These are phyloP conservation scores for Firmiana major DNA, from an alignment of 345 rosid species.

Conservation along the genomic window DNA sequence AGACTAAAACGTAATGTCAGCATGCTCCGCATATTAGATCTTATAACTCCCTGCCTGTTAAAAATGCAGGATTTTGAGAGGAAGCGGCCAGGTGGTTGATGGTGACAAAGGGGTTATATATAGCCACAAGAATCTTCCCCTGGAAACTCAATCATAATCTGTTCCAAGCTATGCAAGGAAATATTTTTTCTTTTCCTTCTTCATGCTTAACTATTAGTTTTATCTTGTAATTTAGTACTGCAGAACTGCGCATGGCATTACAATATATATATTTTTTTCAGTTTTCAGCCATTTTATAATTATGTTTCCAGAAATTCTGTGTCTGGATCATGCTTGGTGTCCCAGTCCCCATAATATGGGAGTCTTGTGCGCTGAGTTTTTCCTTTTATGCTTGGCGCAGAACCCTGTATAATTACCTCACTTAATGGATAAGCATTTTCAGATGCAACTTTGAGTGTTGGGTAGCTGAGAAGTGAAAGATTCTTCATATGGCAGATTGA, in stretches of 20 bases:
- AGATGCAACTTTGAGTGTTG: not conserved
- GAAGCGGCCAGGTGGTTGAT: conserved; percentile 86
- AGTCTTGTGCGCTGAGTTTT: no score
- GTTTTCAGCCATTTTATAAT: not conserved
- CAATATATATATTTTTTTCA: not conserved
- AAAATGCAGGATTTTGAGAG: conserved; percentile 79
- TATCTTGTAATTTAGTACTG: not conserved
- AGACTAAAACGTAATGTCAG: no score
- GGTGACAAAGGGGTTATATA: conserved; percentile 75
- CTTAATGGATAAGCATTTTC: not conserved
- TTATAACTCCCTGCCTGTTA: no score
- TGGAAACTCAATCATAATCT: not conserved
- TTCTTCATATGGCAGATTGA: not conserved
- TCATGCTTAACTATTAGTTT: not conserved
- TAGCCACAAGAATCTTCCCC: conserved; percentile 25
- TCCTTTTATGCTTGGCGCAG: no score
- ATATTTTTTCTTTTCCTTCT: not conserved
- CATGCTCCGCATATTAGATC: not conserved
- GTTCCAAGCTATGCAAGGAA: not conserved
- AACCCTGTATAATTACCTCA: not conserved
- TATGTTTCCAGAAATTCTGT: conserved; percentile 6
- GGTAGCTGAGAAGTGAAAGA: not conserved
- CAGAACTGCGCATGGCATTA: not conserved
- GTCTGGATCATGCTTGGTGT: not conserved
- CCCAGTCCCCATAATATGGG: no score